Base-by-base conservation (phyloP, 2,329 filamentous ascomycete species). In the Gyromitra esculenta region DNA sequence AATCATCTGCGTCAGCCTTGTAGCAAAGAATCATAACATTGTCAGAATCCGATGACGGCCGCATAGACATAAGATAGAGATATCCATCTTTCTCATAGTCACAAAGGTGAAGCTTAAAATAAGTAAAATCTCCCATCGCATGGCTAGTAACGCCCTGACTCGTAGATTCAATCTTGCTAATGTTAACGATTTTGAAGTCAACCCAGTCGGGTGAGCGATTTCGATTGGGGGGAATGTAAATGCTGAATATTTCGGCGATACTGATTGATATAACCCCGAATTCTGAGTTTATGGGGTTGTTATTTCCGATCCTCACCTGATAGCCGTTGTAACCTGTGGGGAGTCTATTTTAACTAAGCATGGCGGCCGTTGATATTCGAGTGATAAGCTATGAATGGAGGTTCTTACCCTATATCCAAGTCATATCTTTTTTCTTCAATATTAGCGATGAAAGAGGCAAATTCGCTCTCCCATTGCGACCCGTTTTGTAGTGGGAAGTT, bases 1-100 rank as follows among this genome's bases (percentile, higher is more conserved):
- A 59, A n/a, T 72, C 72, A 13, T 68, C 75, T 2, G 52, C 64
- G 25, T 76, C 75, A 3, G 45, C 43, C 35, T 59, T 74, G 48
- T 76, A 60, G 18, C 75, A 77, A 48, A 75, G 63, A 48, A 77
- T 67, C 59, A 66, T 72, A 11, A 77, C 63, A 50, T 45, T 70
- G 63, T 76, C 73, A 6, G 66, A 77, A 48, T 63, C 67, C 6
- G 75, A 77, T 15, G 73, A 75, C 25, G 71, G 71, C 11, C 60
- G 75, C 75, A 77, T 77, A n/a, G 75, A 77, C 37, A 76, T 35
- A 50, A 77, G 71, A 68, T 77, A 77, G 37, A 77, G 75, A 68
- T 77, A 77, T 5, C 75, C 75, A 35, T 75, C 73, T 11, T 68
- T 21, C 8, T 63, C 73, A 7, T 56, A 67, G 43, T 77, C 75